Percentiles rank a stretch among this genome's conserved stretches.
Conservation (phyloP, 345 rosid genomes). For the Aquilaria yunnanensis region DNA sequence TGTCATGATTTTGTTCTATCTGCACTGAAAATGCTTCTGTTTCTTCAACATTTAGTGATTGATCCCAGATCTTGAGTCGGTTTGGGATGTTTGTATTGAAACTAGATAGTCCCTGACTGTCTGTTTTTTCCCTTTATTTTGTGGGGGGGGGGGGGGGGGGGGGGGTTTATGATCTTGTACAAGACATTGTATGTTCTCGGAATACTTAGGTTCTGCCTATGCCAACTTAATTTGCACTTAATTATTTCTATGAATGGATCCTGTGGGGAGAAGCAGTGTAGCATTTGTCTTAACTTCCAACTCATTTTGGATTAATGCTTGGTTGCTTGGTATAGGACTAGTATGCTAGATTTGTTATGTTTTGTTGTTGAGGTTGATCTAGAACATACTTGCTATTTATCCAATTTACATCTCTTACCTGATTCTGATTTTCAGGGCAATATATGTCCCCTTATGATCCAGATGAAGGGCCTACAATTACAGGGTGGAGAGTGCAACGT, state of each 20-base stretch:
- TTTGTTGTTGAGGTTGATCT: background rate
- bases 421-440: slow-evolving; percentile 54
- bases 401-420: slow-evolving; percentile 5
- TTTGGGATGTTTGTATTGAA: too few species aligned
- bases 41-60: background rate
- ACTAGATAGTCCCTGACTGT: too few species aligned
- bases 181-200: too few species aligned
- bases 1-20: background rate
- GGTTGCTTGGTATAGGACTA: background rate
- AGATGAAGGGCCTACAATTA: slow-evolving; percentile 99
- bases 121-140: too few species aligned
- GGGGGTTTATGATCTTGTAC: too few species aligned
- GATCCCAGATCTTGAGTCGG: too few species aligned
- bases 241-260: too few species aligned
- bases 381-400: background rate
- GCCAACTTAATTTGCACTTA: too few species aligned
- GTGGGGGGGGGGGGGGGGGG: too few species aligned
- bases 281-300: background rate
- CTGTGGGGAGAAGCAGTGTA: too few species aligned
- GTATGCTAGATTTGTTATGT: background rate
- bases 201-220: too few species aligned
- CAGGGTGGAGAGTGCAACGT: slow-evolving; percentile 99
- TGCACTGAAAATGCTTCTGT: background rate
- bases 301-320: background rate
- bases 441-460: slow-evolving; percentile 99